phyloP scores from a whole-genome alignment of 805 yeast species.

The Suhomyces sp. region DNA sequence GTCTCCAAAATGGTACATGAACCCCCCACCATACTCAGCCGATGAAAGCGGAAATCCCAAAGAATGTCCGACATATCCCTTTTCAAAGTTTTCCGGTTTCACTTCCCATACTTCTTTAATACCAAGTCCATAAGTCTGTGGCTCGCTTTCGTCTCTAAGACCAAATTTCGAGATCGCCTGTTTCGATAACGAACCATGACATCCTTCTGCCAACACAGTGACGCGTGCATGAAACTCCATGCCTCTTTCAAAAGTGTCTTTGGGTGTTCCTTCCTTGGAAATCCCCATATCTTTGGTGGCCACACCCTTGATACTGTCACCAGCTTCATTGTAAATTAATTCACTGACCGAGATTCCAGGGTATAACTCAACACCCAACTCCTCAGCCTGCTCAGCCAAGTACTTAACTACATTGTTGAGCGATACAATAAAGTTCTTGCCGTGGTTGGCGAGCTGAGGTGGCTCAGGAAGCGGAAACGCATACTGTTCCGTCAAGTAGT shows the following conservation, averaged over 20 bases:
- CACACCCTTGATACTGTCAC: slow-evolving; percentile 74
- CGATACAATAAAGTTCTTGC: slow-evolving; percentile 81
- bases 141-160: slow-evolving; percentile 59
- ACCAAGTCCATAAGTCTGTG: slow-evolving; percentile 95
- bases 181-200: slow-evolving; percentile 91
- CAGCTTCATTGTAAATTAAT: slow-evolving; percentile 55
- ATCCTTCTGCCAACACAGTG: slow-evolving; percentile 95
- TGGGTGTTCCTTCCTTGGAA: slow-evolving; percentile 69
- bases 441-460: slow-evolving; percentile 79
- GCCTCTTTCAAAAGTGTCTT: slow-evolving; percentile 86
- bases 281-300: slow-evolving; percentile 95
- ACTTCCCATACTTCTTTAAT: slow-evolving; percentile 98
- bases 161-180: slow-evolving; percentile 66
- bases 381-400: slow-evolving; percentile 87
- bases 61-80: slow-evolving; percentile 81
- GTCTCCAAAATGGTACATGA: slow-evolving; percentile 95
- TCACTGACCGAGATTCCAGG: slow-evolving; percentile 88
- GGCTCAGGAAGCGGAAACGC: slow-evolving; percentile 86
- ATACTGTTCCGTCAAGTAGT: slow-evolving; percentile 56
- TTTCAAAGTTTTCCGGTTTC: slow-evolving; percentile 70
- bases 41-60: slow-evolving; percentile 81
- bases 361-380: slow-evolving; percentile 88
- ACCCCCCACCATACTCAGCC: slow-evolving; percentile 92
- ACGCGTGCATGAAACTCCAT: slow-evolving; percentile 93
- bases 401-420: slow-evolving; percentile 77